Evolutionary conservation across 192 early-diverging fungal species (phyloP).

Genomic region (Pilobolus umbonatus): DNA sequence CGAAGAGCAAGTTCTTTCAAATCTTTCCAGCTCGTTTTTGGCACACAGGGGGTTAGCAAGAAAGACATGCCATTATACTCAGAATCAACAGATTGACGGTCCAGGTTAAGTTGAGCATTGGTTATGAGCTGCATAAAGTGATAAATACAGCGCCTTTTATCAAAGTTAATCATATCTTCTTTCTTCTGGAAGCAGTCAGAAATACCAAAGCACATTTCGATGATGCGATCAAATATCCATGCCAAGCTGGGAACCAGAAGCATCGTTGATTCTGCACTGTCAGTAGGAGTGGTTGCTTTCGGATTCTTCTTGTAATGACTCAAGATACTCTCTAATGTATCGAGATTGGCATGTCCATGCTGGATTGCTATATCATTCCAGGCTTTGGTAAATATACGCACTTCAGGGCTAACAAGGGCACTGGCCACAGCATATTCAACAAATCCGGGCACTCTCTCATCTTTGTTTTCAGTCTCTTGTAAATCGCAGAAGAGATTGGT

Average conservation of each 20-base stretch:
- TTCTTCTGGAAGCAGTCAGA: constrained; percentile 52
- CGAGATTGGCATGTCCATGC: constrained; percentile 48
- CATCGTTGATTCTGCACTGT: constrained; percentile 6
- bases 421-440: constrained; percentile 65
- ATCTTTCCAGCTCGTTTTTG: constrained; percentile 27
- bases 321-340: constrained; percentile 47
- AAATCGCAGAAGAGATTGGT: background rate
- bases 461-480: background rate
- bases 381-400: constrained; percentile 54
- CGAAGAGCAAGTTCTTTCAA: constrained; percentile 35
- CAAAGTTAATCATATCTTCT: constrained; percentile 58
- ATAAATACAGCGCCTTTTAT: constrained; percentile 63
- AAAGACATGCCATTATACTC: constrained; percentile 14
- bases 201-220: constrained; percentile 63
- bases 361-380: constrained; percentile 57
- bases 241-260: constrained; percentile 63
- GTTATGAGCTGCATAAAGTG: constrained; percentile 44
- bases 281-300: background rate
- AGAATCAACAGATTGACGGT: constrained; percentile 1
- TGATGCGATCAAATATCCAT: constrained; percentile 69
- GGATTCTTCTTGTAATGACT: constrained; percentile 2
- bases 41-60: constrained; percentile 18
- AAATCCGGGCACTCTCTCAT: constrained; percentile 54
- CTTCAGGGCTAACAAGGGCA: constrained; percentile 68
- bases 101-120: constrained; percentile 24